A percentile compares a stretch with the other conserved stretches of the same genome.
Conservation (phyloP, 1,284 basidiomycete genomes). For the Moesziomyces parantarcticus region DNA sequence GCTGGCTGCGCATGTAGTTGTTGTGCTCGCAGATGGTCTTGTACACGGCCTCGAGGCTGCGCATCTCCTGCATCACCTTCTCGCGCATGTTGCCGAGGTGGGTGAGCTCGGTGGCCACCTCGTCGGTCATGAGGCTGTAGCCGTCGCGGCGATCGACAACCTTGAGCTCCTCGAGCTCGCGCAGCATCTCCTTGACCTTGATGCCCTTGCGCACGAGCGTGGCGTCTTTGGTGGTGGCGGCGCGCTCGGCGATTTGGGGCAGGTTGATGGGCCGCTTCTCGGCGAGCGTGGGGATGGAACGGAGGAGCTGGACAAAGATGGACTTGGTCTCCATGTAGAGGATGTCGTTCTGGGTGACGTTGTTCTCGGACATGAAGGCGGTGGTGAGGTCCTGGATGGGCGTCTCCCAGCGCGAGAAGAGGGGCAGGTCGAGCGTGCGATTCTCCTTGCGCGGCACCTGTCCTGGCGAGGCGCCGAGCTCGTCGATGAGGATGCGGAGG, state of each 20-base stretch:
- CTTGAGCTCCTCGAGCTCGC: constrained; percentile 91
- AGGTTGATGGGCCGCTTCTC: constrained; percentile 90
- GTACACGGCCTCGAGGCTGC: constrained; percentile 92
- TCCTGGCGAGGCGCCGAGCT: constrained; percentile 88
- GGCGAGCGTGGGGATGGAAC: constrained; percentile 82
- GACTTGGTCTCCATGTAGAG: constrained; percentile 99
- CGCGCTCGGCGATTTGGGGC: constrained; percentile 87
- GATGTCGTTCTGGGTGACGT: constrained; percentile 97
- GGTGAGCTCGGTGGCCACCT: constrained; percentile 91
- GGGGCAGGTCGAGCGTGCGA: constrained; percentile 85
- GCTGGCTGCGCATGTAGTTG: constrained; percentile 91
- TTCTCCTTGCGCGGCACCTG: constrained; percentile 99
- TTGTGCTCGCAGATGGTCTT: constrained; percentile 99
- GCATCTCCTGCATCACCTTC: constrained; percentile 92
- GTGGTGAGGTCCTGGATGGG: constrained; percentile 97
- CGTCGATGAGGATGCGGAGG: constrained; percentile 92
- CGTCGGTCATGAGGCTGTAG: constrained; percentile 95
- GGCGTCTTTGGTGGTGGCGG: constrained; percentile 96
- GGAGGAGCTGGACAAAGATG: constrained; percentile 96
- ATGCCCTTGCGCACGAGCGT: constrained; percentile 94
- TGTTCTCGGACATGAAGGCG: constrained; percentile 89
- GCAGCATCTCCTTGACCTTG: constrained; percentile 98
- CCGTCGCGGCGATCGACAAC: constrained; percentile 85
- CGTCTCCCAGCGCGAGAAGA: constrained; percentile 99
- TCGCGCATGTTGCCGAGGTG: constrained; percentile 96